Evolutionary conservation across 2,329 filamentous ascomycete species (phyloP).

Genomic region (Claviceps quebecensis): DNA sequence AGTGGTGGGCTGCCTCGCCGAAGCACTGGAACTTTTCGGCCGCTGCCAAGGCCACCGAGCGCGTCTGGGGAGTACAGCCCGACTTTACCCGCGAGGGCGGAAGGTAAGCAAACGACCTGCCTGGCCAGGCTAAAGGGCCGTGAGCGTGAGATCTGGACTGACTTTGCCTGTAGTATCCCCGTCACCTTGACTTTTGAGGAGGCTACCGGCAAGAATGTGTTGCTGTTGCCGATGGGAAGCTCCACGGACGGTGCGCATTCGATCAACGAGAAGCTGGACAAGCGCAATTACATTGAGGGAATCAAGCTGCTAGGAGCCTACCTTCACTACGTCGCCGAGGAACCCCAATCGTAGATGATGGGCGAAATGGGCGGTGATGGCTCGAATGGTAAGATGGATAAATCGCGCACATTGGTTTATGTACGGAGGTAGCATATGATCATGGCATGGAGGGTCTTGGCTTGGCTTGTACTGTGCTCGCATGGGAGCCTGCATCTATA

Average conservation of each 20-base stretch:
- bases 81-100: constrained; percentile 95
- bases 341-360: constrained; percentile 39
- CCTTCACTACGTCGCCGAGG: constrained; percentile 87
- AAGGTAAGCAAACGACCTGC: constrained; percentile 52
- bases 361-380: constrained; percentile 2
- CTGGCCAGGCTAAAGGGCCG: no score
- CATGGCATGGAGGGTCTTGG: no score
- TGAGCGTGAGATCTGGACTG: background rate
- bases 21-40: constrained; percentile 99
- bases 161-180: constrained; percentile 53
- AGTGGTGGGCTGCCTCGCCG: constrained; percentile 97
- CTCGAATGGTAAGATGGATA: no score
- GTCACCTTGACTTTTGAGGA: constrained; percentile 96
- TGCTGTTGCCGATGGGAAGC: constrained; percentile 92
- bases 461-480: no score
- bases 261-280: constrained; percentile 97
- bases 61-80: constrained; percentile 84
- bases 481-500: no score
- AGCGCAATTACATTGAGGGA: constrained; percentile 94
- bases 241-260: constrained; percentile 94
- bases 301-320: constrained; percentile 93
- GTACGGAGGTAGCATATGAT: no score
- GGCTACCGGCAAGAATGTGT: constrained; percentile 93
- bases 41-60: constrained; percentile 87
- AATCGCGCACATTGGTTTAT: no score